Conservation (phyloP, 2,329 filamentous ascomycete genomes). For the Aspergillus novofumigatus region DNA sequence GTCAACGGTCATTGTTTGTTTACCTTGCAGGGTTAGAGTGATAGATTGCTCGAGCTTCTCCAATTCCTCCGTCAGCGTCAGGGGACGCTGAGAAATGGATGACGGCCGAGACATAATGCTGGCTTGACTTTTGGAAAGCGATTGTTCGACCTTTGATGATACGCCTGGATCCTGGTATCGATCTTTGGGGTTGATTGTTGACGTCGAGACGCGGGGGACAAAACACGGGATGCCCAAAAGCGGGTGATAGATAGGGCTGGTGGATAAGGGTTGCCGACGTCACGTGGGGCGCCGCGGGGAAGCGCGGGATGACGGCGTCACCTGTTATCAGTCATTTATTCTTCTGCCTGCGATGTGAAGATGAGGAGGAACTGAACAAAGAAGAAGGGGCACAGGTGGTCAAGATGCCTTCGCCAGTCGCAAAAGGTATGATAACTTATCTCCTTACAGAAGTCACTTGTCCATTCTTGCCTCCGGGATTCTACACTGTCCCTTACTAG, state of each 20-base stretch:
- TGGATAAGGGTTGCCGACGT: constrained; percentile 29
- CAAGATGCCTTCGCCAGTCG: constrained; percentile 45
- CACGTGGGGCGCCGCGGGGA: constrained; percentile 27
- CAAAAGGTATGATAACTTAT: constrained; percentile 39
- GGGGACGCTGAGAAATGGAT: constrained; percentile 48
- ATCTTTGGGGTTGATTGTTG: constrained; percentile 4
- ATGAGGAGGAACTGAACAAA: constrained; percentile 1
- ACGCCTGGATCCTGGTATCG: not conserved
- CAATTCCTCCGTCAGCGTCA: constrained; percentile 89
- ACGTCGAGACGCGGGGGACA: constrained; percentile 25
- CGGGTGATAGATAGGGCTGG: constrained; percentile 29
- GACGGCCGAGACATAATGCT: constrained; percentile 49
- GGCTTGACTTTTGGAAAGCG: not conserved
- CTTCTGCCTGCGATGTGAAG: constrained; percentile 4
- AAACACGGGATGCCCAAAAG: constrained; percentile 25
- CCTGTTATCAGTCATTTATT: constrained; percentile 9
- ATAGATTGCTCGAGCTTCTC: constrained; percentile 96
- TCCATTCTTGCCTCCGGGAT: not conserved
- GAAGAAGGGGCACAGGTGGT: constrained; percentile 1
- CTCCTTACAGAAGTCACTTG: constrained; percentile 1
- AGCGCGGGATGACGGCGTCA: constrained; percentile 5
- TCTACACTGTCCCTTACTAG: constrained; percentile 4
- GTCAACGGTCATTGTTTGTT: constrained; percentile 18
- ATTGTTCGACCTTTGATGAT: too few relatives aligned
- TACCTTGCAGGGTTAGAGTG: constrained; percentile 89